Percentiles rank a stretch among this genome's conserved stretches.
These are phyloP conservation scores for Trichothecium sympodiale DNA, from an alignment of 2,329 filamentous ascomycete species.

Conservation along the genomic window DNA sequence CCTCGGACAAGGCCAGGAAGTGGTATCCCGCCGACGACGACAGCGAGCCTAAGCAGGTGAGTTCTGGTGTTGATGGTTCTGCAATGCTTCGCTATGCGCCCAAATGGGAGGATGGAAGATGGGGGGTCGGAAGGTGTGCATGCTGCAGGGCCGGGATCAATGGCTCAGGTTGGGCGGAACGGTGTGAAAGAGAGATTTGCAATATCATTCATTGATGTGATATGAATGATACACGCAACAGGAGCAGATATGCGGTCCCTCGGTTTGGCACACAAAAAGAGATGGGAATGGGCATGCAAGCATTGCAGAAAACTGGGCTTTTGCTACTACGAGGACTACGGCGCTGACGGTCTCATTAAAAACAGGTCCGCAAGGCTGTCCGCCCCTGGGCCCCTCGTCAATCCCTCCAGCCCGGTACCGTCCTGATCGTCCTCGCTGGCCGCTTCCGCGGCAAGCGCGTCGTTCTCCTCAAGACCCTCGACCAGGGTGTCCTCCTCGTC, in stretches of 20 bases:
- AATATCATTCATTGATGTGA: background rate
- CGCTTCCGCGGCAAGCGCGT: slow-evolving; percentile 99
- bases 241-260: background rate
- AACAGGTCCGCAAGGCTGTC: slow-evolving; percentile 86
- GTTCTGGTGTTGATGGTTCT: slow-evolving; percentile 27
- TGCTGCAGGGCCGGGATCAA: background rate
- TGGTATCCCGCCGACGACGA: slow-evolving; percentile 98
- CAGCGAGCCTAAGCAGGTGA: slow-evolving; percentile 84
- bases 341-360: slow-evolving; percentile 18
- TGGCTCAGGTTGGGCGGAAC: background rate
- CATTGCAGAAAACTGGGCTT: too few relatives aligned
- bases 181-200: background rate
- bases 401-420: slow-evolving; percentile 84
- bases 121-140: background rate
- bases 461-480: slow-evolving; percentile 93
- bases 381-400: slow-evolving; percentile 79
- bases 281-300: background rate
- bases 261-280: background rate
- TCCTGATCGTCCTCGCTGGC: slow-evolving; percentile 98
- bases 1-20: slow-evolving; percentile 89
- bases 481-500: slow-evolving; percentile 96
- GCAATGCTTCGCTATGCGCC: slow-evolving; percentile 4
- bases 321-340: too few relatives aligned
- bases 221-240: background rate
- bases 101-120: background rate